phyloP scores from a whole-genome alignment of 495 filamentous ascomycete species.

The Penicillium egyptiacum region DNA sequence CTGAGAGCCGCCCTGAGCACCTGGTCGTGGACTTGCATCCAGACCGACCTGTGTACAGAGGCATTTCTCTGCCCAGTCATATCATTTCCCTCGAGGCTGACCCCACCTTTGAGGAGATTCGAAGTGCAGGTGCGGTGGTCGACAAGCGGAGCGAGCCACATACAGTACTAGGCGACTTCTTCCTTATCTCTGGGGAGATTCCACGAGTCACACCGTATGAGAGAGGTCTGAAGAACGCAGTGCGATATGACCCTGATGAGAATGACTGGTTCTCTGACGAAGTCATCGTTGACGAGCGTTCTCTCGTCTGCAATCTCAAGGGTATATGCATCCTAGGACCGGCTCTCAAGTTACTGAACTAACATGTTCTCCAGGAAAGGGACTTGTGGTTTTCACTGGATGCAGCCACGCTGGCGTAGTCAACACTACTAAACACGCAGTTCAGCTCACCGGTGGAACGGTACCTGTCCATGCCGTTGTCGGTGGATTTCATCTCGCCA shows the following conservation, averaged over 20 bases:
- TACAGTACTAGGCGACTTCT: slow-evolving; percentile 54
- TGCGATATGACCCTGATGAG: slow-evolving; percentile 46
- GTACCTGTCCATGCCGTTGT: slow-evolving; percentile 57
- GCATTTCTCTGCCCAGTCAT: slow-evolving; percentile 42
- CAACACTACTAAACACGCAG: slow-evolving; percentile 53
- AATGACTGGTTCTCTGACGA: slow-evolving; percentile 56
- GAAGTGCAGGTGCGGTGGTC: slow-evolving; percentile 46
- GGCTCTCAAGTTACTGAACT: neutral
- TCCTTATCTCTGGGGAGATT: slow-evolving; percentile 59
- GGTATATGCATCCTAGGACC: slow-evolving; percentile 28
- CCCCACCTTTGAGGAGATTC: slow-evolving; percentile 55
- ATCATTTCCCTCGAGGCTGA: slow-evolving; percentile 58
- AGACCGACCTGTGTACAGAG: slow-evolving; percentile 54
- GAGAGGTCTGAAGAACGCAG: slow-evolving; percentile 47
- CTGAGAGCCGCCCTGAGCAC: slow-evolving; percentile 24
- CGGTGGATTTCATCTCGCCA: slow-evolving; percentile 61
- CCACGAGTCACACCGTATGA: slow-evolving; percentile 57
- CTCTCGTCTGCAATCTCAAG: slow-evolving; percentile 59
- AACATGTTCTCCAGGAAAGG: slow-evolving; percentile 41
- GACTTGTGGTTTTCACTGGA: slow-evolving; percentile 62
- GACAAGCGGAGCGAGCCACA: slow-evolving; percentile 47
- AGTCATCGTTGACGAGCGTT: slow-evolving; percentile 57
- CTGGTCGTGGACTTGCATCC: slow-evolving; percentile 57
- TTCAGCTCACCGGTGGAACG: slow-evolving; percentile 36
- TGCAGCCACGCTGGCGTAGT: slow-evolving; percentile 63